Conservation (phyloP, 495 filamentous ascomycete genomes). For the Aspergillus bridgeri region DNA sequence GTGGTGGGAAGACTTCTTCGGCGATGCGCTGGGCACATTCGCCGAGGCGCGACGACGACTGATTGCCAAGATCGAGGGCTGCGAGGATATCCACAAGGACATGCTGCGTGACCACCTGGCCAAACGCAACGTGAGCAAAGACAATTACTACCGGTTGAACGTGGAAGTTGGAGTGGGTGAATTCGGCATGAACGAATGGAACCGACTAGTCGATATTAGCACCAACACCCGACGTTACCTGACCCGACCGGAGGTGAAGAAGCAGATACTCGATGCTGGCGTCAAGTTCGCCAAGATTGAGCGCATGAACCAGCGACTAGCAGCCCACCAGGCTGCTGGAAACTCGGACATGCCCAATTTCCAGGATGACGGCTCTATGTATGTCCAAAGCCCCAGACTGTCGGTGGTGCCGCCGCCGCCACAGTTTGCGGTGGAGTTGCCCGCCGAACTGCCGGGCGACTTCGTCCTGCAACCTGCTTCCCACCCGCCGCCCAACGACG, state of each 20-base stretch:
- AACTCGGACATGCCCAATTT: conserved; percentile 3
- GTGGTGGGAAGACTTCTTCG: conserved; percentile 94
- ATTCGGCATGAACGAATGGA: conserved; percentile 99
- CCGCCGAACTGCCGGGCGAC: conserved; percentile 50
- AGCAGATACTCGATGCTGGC: conserved; percentile 69
- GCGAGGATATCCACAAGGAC: conserved; percentile 82
- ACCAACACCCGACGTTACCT: conserved; percentile 86
- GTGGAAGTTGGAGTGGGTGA: conserved; percentile 97
- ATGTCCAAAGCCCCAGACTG: conserved; percentile 18
- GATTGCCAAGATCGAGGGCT: conserved; percentile 89
- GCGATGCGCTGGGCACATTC: conserved; percentile 67
- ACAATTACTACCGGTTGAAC: conserved; percentile 96
- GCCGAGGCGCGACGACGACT: conserved; percentile 82
- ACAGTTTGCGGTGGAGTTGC: conserved; percentile 59
- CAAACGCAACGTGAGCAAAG: conserved; percentile 73
- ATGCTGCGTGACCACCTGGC: conserved; percentile 76
- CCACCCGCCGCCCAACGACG: conserved; percentile 24
- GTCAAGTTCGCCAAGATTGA: conserved; percentile 84
- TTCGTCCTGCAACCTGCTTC: conserved; percentile 31
- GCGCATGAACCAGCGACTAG: conserved; percentile 53
- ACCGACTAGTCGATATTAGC: conserved; percentile 86
- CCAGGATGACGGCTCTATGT: conserved; percentile 13
- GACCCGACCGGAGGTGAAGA: conserved; percentile 65
- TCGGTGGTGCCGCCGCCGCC: conserved; percentile 39
- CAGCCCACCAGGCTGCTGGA: conserved; percentile 38